Base-by-base conservation (phyloP, 1,284 basidiomycete genomes). In the Heliocybe sulcata region DNA sequence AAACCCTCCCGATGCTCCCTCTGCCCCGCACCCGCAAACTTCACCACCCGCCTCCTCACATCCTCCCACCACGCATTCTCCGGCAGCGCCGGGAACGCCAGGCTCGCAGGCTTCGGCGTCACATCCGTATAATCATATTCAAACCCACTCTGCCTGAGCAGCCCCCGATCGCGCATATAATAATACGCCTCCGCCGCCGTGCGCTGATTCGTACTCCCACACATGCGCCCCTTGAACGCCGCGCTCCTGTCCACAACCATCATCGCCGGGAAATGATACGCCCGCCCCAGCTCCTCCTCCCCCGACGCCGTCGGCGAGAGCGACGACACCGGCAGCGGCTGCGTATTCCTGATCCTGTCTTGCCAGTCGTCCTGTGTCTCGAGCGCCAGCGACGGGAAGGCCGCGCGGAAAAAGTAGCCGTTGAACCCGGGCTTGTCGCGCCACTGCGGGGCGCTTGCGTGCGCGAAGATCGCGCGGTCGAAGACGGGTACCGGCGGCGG, bases 241-340 rank as follows among this genome's bases (percentile, higher is more conserved):
- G 90, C 90, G 25, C 83, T 85, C 26, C 90, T 77, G 68, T 92
- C 90, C 2, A 81, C 74, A 47, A 92, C 73, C 2, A 93, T 73
- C 11, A 82, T 72, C 1, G 75, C 70, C 22, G 85, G 83, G 64
- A 88, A 84, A 58, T 77, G 72, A 73, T 74, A 80, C 12, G 75
- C 76, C 47, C 75, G 67, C 57, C 27, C 57, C 53, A 54, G 60
- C 14, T 45, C 19, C 4, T 9, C 23, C 52, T 54, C 42, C 0
- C 72, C 68, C 54, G 73, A 71, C 14, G 60, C 68, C 33, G 72
- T 66, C 23, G 71, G 66, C 25, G 61, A 68, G 72, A 35, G 33
- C 0, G 73, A 68, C 54, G 73, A 71, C 12, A 60, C 68, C 16
- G 72, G 71, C 35, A 72, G 66, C 23, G 71, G 66, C 25, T 59